Conservation (phyloP, 805 yeast species). For the Saccharomycopsis synnaedendra region DNA sequence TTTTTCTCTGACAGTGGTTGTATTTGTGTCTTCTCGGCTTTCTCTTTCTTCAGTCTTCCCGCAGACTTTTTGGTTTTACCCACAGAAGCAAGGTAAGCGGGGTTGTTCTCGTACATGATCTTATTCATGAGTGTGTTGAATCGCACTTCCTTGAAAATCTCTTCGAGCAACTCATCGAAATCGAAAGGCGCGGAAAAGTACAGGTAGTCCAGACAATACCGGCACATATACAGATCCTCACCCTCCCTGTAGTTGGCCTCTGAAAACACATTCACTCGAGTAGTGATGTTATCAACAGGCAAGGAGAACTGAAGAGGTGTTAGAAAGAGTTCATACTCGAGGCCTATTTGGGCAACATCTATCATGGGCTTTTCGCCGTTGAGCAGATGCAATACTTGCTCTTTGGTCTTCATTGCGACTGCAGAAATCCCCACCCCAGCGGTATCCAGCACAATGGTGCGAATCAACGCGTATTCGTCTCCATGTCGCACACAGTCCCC, state of each 20-base stretch:
- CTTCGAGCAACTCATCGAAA: conserved; percentile 24
- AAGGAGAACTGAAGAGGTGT: conserved; percentile 7
- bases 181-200: conserved; percentile 28
- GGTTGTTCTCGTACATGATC: background rate
- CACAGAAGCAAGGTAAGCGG: conserved; percentile 4
- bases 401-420: background rate
- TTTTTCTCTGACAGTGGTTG: background rate
- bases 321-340: conserved; percentile 8
- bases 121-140: conserved; percentile 23
- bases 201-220: conserved; percentile 30
- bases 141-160: conserved; percentile 20
- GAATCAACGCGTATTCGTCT: background rate
- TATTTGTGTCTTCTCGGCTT: background rate
- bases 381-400: background rate
- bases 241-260: conserved; percentile 12
- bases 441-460: background rate
- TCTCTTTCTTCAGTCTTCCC: background rate
- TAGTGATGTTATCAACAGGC: background rate
- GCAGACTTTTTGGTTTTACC: conserved; percentile 4
- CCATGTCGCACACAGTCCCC: conserved; percentile 12
- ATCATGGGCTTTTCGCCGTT: background rate
- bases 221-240: conserved; percentile 27
- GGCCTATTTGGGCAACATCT: background rate
- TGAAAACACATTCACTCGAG: conserved; percentile 4
- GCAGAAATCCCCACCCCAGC: conserved; percentile 3